A percentile compares a stretch with the other conserved stretches of the same genome.
phyloP scores from a whole-genome alignment of 2,329 filamentous ascomycete species.

The Monilinia laxa region DNA sequence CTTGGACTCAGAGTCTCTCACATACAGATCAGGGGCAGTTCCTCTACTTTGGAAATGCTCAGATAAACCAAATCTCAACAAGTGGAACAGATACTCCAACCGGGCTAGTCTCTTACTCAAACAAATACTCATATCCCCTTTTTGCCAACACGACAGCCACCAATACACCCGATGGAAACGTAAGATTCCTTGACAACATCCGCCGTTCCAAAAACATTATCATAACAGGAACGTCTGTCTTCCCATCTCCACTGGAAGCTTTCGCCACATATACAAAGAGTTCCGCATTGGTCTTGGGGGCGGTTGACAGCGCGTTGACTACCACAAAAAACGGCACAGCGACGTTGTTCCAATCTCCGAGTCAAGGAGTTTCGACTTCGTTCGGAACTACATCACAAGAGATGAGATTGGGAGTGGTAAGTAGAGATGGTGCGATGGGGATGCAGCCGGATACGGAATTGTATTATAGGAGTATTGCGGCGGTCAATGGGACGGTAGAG shows the following conservation, averaged over 20 bases:
- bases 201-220: background rate
- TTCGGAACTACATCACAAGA: background rate
- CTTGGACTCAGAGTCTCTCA: background rate
- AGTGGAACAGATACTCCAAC: background rate
- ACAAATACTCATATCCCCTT: background rate
- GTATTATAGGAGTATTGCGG: background rate
- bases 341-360: background rate
- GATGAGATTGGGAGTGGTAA: background rate
- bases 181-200: background rate
- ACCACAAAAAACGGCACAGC: background rate
- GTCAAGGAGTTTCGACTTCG: too few relatives aligned
- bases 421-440: background rate
- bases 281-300: background rate
- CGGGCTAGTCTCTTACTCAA: background rate
- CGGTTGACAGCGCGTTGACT: background rate
- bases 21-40: background rate
- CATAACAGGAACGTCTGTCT: background rate
- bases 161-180: background rate
- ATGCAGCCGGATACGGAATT: background rate
- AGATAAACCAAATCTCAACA: background rate
- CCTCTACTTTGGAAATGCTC: background rate
- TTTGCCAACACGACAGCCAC: background rate
- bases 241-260: background rate
- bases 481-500: background rate
- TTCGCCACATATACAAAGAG: background rate